phyloP scores from a whole-genome alignment of 208 protist species.

The Leishmania mexicana region DNA sequence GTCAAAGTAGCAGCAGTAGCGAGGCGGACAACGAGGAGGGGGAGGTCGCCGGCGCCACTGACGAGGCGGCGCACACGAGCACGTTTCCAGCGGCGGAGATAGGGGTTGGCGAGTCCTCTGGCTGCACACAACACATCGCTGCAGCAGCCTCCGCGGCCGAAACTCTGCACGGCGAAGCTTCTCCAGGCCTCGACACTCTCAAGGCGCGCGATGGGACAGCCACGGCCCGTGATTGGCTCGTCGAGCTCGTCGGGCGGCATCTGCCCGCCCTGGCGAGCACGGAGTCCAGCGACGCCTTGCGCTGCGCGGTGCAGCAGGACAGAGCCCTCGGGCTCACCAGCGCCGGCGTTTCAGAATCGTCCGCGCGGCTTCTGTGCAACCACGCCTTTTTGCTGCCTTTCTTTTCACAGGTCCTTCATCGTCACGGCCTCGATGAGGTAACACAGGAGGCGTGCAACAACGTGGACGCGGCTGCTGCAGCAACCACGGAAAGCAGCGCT shows the following conservation, averaged over 20 bases:
- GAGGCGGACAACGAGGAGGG: neutral
- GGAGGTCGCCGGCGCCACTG: neutral
- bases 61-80: neutral
- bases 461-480: neutral
- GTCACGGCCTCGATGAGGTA: conserved; percentile 21
- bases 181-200: neutral
- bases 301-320: neutral
- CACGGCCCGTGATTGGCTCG: neutral
- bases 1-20: neutral
- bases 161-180: neutral
- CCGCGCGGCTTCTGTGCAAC: conserved; percentile 62
- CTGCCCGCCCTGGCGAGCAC: conserved; percentile 14
- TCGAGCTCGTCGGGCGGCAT: neutral
- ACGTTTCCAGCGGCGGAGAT: neutral
- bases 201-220: neutral
- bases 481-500: conserved; percentile 31
- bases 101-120: neutral
- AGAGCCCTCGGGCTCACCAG: conserved; percentile 36
- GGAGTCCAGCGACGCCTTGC: neutral
- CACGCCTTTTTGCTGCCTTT: conserved; percentile 65
- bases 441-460: neutral
- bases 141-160: neutral
- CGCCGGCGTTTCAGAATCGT: conserved; percentile 43
- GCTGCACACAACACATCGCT: neutral
- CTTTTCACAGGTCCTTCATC: conserved; percentile 37